phyloP scores from a whole-genome alignment of 495 filamentous ascomycete species.

The Durotheca rogersii region DNA sequence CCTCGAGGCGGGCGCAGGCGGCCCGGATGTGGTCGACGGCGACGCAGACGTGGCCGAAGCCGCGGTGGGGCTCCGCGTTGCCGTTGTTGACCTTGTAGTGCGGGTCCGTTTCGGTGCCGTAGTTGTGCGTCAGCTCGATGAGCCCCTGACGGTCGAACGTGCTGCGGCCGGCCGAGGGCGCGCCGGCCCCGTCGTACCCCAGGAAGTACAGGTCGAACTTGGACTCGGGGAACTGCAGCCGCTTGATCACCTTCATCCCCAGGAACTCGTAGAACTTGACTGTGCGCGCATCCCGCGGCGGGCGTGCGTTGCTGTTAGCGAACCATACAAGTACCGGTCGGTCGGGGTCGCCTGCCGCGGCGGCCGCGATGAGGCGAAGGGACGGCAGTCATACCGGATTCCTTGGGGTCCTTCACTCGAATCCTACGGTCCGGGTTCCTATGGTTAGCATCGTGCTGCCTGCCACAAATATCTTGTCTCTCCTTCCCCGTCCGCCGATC shows the following conservation, averaged over 20 bases:
- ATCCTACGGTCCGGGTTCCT: conserved; percentile 57
- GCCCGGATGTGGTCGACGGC: conserved; percentile 87
- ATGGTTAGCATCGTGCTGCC: conserved; percentile 9
- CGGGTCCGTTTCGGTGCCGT: conserved; percentile 87
- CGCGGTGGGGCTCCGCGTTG: conserved; percentile 80
- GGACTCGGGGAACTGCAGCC: conserved; percentile 67
- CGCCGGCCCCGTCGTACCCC: conserved; percentile 65
- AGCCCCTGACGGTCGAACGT: conserved; percentile 85
- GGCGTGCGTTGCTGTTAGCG: too few species aligned
- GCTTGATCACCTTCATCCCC: conserved; percentile 80
- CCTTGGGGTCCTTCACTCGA: conserved; percentile 90
- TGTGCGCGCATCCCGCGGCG: too few species aligned
- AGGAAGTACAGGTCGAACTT: conserved; percentile 92
- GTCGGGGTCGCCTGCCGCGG: not conserved
- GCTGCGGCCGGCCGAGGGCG: conserved; percentile 59
- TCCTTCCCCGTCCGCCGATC: not conserved
- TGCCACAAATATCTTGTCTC: too few species aligned
- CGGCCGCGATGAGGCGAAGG: not conserved
- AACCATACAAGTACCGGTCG: not conserved
- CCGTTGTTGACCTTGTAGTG: conserved; percentile 83
- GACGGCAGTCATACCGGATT: conserved; percentile 55
- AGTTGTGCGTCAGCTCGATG: conserved; percentile 95
- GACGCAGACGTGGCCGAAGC: conserved; percentile 90
- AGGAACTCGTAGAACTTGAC: conserved; percentile 95
- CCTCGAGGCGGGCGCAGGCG: conserved; percentile 83